These are phyloP conservation scores for Boletus huronensis DNA, from an alignment of 768 basidiomycete species.

Conservation along the genomic window DNA sequence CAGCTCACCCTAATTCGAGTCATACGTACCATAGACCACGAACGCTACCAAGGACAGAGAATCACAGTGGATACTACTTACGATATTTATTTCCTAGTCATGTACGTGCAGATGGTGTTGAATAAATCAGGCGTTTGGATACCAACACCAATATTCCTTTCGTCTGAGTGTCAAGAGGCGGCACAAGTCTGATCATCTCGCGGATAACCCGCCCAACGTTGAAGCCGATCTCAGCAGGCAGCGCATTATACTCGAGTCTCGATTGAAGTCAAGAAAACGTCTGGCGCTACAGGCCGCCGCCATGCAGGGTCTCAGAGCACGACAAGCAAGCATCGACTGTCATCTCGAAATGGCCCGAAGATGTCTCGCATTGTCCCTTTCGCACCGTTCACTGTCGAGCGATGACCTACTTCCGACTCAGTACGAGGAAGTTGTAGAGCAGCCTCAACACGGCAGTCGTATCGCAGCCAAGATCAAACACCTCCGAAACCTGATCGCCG, in stretches of 20 bases:
- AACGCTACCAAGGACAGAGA: background rate
- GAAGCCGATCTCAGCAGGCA: too few relatives aligned
- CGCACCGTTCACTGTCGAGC: background rate
- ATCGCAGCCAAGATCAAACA: constrained; percentile 15
- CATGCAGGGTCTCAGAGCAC: constrained; percentile 12
- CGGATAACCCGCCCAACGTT: too few relatives aligned
- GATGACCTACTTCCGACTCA: background rate
- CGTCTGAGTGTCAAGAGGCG: too few relatives aligned
- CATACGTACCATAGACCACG: background rate
- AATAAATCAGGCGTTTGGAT: background rate
- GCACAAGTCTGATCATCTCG: too few relatives aligned
- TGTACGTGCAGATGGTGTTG: background rate
- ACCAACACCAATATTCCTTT: too few relatives aligned
- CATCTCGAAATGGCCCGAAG: constrained; percentile 18
- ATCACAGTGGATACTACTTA: too few relatives aligned
- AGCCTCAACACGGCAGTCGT: constrained; percentile 11
- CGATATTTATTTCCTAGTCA: too few relatives aligned
- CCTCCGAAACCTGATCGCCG: constrained; percentile 17
- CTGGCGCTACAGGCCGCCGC: background rate
- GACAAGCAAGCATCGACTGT: constrained; percentile 18
- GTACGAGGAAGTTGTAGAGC: constrained; percentile 1
- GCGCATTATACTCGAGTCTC: too few relatives aligned
- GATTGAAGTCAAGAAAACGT: background rate
- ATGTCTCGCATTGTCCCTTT: constrained; percentile 13
- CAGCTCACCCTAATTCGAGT: background rate